A percentile compares a stretch with the other conserved stretches of the same genome.
These are phyloP conservation scores for Cercophora sp. DNA, from an alignment of 495 filamentous ascomycete species.

Conservation along the genomic window DNA sequence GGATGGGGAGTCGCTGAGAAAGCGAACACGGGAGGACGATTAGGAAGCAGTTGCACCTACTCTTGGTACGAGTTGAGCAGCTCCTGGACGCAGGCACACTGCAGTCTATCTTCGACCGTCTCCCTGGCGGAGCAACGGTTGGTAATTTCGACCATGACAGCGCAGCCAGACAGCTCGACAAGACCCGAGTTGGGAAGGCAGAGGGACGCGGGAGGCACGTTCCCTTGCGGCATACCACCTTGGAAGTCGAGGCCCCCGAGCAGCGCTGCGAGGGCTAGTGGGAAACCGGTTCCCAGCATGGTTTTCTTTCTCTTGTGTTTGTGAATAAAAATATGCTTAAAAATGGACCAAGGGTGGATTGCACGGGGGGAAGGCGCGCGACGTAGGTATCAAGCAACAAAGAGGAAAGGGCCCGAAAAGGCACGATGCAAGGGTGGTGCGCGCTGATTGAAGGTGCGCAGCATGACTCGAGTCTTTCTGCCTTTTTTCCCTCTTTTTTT, in stretches of 20 bases:
- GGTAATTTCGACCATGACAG: neutral
- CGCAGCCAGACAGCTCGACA: slow-evolving; percentile 4
- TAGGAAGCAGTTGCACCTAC: neutral
- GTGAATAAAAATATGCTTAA: no score
- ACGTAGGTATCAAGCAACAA: neutral
- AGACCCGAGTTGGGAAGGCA: slow-evolving; percentile 4
- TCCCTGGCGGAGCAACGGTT: neutral
- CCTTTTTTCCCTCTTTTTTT: neutral
- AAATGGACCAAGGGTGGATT: neutral
- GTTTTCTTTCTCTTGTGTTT: neutral
- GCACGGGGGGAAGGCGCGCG: no score
- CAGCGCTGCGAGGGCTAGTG: neutral
- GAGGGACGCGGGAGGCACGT: neutral
- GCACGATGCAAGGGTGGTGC: neutral
- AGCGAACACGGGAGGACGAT: neutral
- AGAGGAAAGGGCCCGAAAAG: neutral
- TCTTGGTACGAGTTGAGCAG: slow-evolving; percentile 4
- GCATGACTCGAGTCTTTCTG: neutral
- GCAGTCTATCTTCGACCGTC: neutral
- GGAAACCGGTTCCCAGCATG: neutral
- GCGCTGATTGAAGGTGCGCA: neutral
- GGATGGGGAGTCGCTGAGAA: neutral
- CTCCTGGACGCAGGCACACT: slow-evolving; percentile 8
- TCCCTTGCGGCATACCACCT: neutral
- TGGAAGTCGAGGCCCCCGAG: neutral